Conservation (phyloP, 345 rosid genomes). For the Arabidopsis arenosa region DNA sequence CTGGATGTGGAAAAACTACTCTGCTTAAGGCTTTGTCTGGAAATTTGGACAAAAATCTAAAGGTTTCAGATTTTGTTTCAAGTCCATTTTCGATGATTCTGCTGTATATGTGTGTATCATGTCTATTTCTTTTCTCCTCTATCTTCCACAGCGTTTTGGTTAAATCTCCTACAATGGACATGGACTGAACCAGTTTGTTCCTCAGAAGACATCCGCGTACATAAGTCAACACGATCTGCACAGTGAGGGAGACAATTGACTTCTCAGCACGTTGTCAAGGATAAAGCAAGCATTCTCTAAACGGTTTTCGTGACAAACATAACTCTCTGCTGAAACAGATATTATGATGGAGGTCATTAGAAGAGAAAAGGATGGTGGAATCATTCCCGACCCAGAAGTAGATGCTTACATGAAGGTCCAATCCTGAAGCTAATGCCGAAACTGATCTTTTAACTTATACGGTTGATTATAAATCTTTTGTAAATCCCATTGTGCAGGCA, state of each 20-base stretch:
- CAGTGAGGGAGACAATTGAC: slow-evolving; percentile 65
- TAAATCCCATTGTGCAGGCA: slow-evolving; percentile 55
- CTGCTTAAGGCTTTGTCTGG: slow-evolving; percentile 75
- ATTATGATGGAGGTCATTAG: slow-evolving; percentile 68
- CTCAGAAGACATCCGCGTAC: slow-evolving; percentile 61
- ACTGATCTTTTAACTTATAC: neutral
- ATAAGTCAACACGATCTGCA: slow-evolving; percentile 60
- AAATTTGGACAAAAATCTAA: slow-evolving; percentile 52
- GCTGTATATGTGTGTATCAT: slow-evolving; percentile 1
- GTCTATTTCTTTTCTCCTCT: neutral
- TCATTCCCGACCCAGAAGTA: slow-evolving; percentile 83
- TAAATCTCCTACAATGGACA: slow-evolving; percentile 53
- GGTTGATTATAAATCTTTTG: neutral
- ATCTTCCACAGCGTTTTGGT: slow-evolving; percentile 49
- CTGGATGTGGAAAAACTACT: slow-evolving; percentile 81
- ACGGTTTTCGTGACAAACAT: slow-evolving; percentile 26
- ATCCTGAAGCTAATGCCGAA: neutral
- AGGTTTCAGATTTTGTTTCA: slow-evolving; percentile 61
- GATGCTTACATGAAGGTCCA: slow-evolving; percentile 82
- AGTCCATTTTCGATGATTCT: neutral
- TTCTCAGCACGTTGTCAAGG: slow-evolving; percentile 66
- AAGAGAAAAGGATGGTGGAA: slow-evolving; percentile 79
- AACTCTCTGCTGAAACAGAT: slow-evolving; percentile 49
- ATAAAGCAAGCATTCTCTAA: too few species aligned
- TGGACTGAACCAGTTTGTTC: slow-evolving; percentile 54